Evolutionary conservation across 2,329 filamentous ascomycete species (phyloP).

Genomic region (Monosporascus sp.): DNA sequence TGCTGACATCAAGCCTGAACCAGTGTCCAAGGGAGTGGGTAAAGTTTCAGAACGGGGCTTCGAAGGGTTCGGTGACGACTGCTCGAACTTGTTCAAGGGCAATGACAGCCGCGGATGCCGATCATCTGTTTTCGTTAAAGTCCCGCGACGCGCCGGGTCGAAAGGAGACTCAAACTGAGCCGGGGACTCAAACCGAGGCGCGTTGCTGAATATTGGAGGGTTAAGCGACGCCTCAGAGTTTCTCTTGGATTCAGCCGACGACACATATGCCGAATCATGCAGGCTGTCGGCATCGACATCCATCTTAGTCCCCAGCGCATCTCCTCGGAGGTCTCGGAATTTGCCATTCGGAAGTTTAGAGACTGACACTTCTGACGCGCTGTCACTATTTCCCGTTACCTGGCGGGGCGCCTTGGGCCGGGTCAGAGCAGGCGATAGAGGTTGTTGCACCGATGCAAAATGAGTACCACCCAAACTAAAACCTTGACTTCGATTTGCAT

Average conservation of each 20-base stretch:
- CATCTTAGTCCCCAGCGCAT: constrained; percentile 25
- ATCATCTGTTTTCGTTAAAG: constrained; percentile 40
- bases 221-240: constrained; percentile 45
- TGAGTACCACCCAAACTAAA: constrained; percentile 45
- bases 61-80: constrained; percentile 25
- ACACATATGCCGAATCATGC: constrained; percentile 50
- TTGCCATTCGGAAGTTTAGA: constrained; percentile 16
- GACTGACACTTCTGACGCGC: constrained; percentile 28
- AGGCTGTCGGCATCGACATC: constrained; percentile 41
- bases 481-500: constrained; percentile 49
- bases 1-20: constrained; percentile 47
- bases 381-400: constrained; percentile 44
- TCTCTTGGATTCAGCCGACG: constrained; percentile 45
- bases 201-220: constrained; percentile 32
- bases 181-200: constrained; percentile 44
- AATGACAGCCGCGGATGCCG: constrained; percentile 51
- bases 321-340: constrained; percentile 3
- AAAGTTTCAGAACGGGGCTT: constrained; percentile 44
- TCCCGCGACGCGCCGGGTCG: constrained; percentile 24
- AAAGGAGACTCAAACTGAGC: constrained; percentile 29
- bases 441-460: constrained; percentile 33
- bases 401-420: constrained; percentile 42
- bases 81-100: constrained; percentile 41
- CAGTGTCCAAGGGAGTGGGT: constrained; percentile 43
- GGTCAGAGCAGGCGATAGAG: constrained; percentile 17